These are phyloP conservation scores for Coccinonectria pachysandricola DNA, from an alignment of 2,329 filamentous ascomycete genomes.

Conservation along the genomic window DNA sequence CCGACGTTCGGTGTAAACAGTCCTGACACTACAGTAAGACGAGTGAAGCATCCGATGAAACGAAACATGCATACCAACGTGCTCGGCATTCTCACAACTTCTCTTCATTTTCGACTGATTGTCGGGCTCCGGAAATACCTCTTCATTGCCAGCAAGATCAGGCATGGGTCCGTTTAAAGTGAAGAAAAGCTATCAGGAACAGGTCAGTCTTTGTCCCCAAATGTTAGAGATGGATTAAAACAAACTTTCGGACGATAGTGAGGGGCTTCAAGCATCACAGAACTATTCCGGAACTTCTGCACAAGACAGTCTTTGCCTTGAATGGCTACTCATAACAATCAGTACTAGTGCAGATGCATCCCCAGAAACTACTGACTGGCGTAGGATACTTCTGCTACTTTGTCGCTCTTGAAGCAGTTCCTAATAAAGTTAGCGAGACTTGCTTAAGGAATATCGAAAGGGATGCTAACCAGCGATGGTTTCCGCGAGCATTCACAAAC, in stretches of 20 bases:
- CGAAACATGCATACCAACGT: slow-evolving; percentile 65
- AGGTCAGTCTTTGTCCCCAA: too few species aligned
- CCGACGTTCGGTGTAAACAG: slow-evolving; percentile 73
- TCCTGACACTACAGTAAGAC: too few species aligned
- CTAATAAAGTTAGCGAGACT: slow-evolving; percentile 27
- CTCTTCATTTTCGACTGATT: slow-evolving; percentile 82
- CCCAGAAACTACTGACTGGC: slow-evolving; percentile 56
- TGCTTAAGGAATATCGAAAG: background rate
- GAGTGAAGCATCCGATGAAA: too few species aligned
- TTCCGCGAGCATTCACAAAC: slow-evolving; percentile 63
- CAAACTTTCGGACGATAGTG: slow-evolving; percentile 75
- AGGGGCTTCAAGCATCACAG: slow-evolving; percentile 79
- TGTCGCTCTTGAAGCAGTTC: slow-evolving; percentile 75
- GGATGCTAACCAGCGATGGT: slow-evolving; percentile 55
- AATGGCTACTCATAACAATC: slow-evolving; percentile 49
- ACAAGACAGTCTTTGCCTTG: slow-evolving; percentile 87
- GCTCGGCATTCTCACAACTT: slow-evolving; percentile 77
- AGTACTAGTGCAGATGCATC: background rate
- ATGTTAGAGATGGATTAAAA: background rate
- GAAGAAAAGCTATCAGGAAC: slow-evolving; percentile 46
- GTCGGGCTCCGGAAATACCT: slow-evolving; percentile 67
- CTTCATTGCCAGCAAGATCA: slow-evolving; percentile 56
- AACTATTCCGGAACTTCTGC: slow-evolving; percentile 93
- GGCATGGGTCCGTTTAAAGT: slow-evolving; percentile 37
- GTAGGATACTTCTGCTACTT: slow-evolving; percentile 84